Evolutionary conservation across 2,329 filamentous ascomycete species (phyloP).

Genomic region (Paramyrothecium sp.): DNA sequence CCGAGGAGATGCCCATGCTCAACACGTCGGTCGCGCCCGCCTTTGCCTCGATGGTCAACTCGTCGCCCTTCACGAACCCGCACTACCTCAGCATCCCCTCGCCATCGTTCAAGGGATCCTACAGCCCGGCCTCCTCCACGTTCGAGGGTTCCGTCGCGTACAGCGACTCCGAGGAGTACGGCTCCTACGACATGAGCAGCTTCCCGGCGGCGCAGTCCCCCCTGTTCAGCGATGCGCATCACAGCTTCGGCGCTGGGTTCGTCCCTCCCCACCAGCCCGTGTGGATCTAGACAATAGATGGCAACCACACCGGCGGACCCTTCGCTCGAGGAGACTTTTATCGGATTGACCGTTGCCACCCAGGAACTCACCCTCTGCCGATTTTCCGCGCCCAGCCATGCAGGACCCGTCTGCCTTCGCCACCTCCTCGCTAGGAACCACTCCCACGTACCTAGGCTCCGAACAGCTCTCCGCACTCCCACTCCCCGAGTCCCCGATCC

Average conservation of each 20-base stretch:
- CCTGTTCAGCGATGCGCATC: slow-evolving; percentile 41
- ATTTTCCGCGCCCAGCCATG: slow-evolving; percentile 35
- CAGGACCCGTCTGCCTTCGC: slow-evolving; percentile 37
- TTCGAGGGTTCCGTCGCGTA: slow-evolving; percentile 62
- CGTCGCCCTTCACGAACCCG: slow-evolving; percentile 52
- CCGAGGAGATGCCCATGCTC: slow-evolving; percentile 59
- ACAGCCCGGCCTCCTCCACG: slow-evolving; percentile 62
- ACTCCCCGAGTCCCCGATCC: slow-evolving; percentile 42
- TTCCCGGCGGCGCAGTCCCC: slow-evolving; percentile 44
- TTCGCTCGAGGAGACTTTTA: slow-evolving; percentile 36
- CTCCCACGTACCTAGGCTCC: slow-evolving; percentile 44
- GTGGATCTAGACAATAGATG: slow-evolving; percentile 52
- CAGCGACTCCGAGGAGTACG: slow-evolving; percentile 60
- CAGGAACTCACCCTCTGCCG: slow-evolving; percentile 49
- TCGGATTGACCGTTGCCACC: slow-evolving; percentile 54
- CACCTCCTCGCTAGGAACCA: slow-evolving; percentile 33
- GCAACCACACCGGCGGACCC: slow-evolving; percentile 36
- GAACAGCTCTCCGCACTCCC: slow-evolving; percentile 43
- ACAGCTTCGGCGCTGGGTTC: slow-evolving; percentile 53
- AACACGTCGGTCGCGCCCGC: slow-evolving; percentile 41
- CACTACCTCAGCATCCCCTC: slow-evolving; percentile 65
- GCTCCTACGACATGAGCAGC: slow-evolving; percentile 44
- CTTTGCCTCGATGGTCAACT: slow-evolving; percentile 54
- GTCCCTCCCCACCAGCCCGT: slow-evolving; percentile 62
- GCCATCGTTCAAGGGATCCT: slow-evolving; percentile 55